Percentiles rank a stretch among this genome's conserved stretches.
These are phyloP conservation scores for Marasmius sp. DNA, from an alignment of 1,284 basidiomycete genomes.

Conservation along the genomic window DNA sequence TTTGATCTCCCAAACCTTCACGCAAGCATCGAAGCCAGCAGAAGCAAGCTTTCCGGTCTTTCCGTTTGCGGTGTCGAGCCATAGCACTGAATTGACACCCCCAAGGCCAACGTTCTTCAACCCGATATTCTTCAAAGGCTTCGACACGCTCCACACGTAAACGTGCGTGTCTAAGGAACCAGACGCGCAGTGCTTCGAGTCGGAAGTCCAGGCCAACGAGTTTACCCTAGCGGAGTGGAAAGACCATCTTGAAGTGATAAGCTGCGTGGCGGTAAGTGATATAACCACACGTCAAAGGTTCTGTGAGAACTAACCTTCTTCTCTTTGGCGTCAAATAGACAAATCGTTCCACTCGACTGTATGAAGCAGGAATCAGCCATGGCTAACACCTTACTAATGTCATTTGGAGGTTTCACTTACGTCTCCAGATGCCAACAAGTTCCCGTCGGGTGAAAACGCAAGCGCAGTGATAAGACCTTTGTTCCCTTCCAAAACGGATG, in stretches of 20 bases:
- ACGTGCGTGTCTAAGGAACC: constrained; percentile 91
- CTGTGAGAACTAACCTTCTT: constrained; percentile 45
- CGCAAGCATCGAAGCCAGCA: constrained; percentile 84
- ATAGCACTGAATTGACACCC: constrained; percentile 80
- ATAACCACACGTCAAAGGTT: constrained; percentile 15
- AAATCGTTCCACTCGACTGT: constrained; percentile 76
- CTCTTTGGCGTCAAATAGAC: constrained; percentile 73
- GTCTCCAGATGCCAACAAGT: constrained; percentile 78
- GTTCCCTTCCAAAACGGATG: constrained; percentile 64
- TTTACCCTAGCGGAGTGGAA: constrained; percentile 86
- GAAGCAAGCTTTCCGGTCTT: constrained; percentile 58
- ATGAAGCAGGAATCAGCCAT: background rate
- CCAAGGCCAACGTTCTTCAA: constrained; percentile 86
- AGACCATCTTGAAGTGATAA: constrained; percentile 80
- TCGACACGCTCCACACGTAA: constrained; percentile 84
- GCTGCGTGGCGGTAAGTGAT: constrained; percentile 28
- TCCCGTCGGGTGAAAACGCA: constrained; percentile 80
- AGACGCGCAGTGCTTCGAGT: constrained; percentile 78
- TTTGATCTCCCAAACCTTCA: constrained; percentile 73
- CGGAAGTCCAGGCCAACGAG: constrained; percentile 76
- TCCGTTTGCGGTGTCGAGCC: constrained; percentile 52
- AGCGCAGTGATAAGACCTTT: constrained; percentile 74
- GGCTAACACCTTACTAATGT: background rate
- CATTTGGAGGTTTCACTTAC: constrained; percentile 40
- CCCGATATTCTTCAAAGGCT: constrained; percentile 76